These are phyloP conservation scores for Carex littledalei DNA, from an alignment of 176 grass and related monocot species.

Conservation along the genomic window DNA sequence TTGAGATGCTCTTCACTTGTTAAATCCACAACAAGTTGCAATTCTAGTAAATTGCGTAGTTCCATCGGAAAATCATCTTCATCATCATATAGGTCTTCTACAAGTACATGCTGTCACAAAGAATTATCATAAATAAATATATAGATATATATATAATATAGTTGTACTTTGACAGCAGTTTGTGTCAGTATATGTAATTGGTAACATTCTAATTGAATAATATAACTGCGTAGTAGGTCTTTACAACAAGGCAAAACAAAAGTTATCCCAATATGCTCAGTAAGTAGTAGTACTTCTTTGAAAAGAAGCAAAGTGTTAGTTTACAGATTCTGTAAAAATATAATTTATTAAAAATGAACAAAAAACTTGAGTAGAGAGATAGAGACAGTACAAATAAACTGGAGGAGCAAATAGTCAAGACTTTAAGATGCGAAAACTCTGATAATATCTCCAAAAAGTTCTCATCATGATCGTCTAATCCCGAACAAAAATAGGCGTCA, in stretches of 20 bases:
- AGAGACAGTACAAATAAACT: conserved; percentile 25
- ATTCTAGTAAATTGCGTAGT: conserved; percentile 39
- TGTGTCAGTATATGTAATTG: neutral
- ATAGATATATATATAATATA: too few species aligned
- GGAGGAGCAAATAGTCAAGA: conserved; percentile 32
- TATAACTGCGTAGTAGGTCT: neutral
- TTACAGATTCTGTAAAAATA: neutral
- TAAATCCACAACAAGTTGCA: conserved; percentile 39
- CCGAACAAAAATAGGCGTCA: conserved; percentile 27
- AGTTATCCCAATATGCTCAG: neutral
- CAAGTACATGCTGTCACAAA: neutral
- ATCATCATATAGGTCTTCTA: neutral
- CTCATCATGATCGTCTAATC: neutral
- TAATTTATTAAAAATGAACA: neutral
- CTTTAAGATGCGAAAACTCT: conserved; percentile 25
- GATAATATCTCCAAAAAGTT: conserved; percentile 2
- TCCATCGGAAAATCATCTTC: neutral
- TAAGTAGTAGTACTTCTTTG: neutral
- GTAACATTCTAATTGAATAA: neutral
- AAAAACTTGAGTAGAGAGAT: neutral
- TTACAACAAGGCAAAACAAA: neutral
- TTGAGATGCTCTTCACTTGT: neutral
- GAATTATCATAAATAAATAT: neutral
- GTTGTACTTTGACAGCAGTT: too few species aligned
- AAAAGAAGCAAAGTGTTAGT: neutral